Conservation (phyloP, 306 rosid genomes). For the Luffa aegyptiaca region DNA sequence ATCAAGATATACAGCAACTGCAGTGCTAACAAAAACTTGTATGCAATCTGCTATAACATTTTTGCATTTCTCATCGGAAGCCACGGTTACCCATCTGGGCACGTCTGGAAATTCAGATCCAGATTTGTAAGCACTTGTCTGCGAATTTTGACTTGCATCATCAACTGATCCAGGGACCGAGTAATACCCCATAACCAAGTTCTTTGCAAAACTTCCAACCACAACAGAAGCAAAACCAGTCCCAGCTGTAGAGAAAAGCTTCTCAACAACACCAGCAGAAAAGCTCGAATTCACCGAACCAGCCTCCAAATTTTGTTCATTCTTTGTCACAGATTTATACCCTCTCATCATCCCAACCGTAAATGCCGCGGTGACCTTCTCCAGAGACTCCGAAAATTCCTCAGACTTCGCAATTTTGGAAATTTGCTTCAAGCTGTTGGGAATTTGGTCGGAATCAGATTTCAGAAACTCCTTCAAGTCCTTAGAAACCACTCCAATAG, state of each 20-base stretch:
- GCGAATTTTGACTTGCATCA: neutral
- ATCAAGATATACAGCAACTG: slow-evolving; percentile 71
- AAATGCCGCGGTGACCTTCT: slow-evolving; percentile 44
- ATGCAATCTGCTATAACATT: slow-evolving; percentile 46
- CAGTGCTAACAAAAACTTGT: slow-evolving; percentile 71
- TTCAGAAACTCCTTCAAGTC: slow-evolving; percentile 55
- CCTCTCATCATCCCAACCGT: slow-evolving; percentile 53
- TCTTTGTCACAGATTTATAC: slow-evolving; percentile 15
- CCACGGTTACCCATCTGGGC: slow-evolving; percentile 43
- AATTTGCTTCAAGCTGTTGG: slow-evolving; percentile 63
- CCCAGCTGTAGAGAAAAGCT: slow-evolving; percentile 60
- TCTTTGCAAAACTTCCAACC: slow-evolving; percentile 92
- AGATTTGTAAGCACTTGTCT: neutral
- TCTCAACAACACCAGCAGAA: slow-evolving; percentile 39
- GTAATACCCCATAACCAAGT: slow-evolving; percentile 57
- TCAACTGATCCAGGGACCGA: slow-evolving; percentile 15
- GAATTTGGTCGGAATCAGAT: slow-evolving; percentile 72
- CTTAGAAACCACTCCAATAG: slow-evolving; percentile 38
- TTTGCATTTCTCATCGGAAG: slow-evolving; percentile 40
- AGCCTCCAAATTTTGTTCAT: slow-evolving; percentile 11
- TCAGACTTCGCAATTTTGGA: slow-evolving; percentile 58
- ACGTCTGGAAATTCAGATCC: slow-evolving; percentile 24
- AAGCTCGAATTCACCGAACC: slow-evolving; percentile 17
- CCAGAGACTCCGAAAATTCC: slow-evolving; percentile 40
- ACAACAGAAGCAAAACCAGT: slow-evolving; percentile 73